Percentiles rank a stretch among this genome's conserved stretches.
phyloP scores from a whole-genome alignment of 495 filamentous ascomycete species.

The Aspergillus panamensis region DNA sequence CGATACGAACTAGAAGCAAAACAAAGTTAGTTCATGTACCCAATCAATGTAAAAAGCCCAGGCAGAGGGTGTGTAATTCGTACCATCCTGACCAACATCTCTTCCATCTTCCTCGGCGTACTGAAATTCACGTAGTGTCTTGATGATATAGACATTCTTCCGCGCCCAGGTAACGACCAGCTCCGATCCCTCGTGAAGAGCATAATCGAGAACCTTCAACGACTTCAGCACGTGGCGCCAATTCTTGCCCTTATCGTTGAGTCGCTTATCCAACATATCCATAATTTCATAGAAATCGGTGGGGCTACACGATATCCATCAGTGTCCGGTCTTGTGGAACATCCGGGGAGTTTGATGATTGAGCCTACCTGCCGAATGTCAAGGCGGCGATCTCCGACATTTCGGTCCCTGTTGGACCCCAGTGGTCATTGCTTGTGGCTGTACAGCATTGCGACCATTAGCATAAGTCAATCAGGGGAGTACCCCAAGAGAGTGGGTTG shows the following conservation, averaged over 20 bases:
- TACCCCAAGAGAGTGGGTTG: neutral
- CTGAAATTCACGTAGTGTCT: slow-evolving; percentile 93
- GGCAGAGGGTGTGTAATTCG: slow-evolving; percentile 12
- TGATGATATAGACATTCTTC: slow-evolving; percentile 98
- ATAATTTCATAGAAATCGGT: slow-evolving; percentile 99
- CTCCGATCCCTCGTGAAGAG: slow-evolving; percentile 95
- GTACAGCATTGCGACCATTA: slow-evolving; percentile 10
- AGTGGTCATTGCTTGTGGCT: slow-evolving; percentile 99
- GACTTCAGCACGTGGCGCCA: slow-evolving; percentile 99
- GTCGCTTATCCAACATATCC: slow-evolving; percentile 98
- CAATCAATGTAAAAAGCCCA: neutral
- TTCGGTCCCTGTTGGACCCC: slow-evolving; percentile 96
- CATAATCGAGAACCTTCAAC: slow-evolving; percentile 96
- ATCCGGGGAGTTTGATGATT: neutral
- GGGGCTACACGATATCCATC: slow-evolving; percentile 51
- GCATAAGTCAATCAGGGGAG: neutral
- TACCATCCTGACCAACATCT: slow-evolving; percentile 96
- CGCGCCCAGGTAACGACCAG: slow-evolving; percentile 96
- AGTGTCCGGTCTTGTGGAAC: slow-evolving; percentile 7
- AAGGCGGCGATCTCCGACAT: slow-evolving; percentile 98
- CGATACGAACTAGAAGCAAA: slow-evolving; percentile 70
- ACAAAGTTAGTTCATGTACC: slow-evolving; percentile 1
- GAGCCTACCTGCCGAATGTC: slow-evolving; percentile 85
- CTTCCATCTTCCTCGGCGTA: slow-evolving; percentile 91
- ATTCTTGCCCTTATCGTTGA: slow-evolving; percentile 99